Evolutionary conservation across 345 rosid species (phyloP), one percentile per base, ranked within the genome.

Genomic region (Eucalyptus leucophloia): DNA sequence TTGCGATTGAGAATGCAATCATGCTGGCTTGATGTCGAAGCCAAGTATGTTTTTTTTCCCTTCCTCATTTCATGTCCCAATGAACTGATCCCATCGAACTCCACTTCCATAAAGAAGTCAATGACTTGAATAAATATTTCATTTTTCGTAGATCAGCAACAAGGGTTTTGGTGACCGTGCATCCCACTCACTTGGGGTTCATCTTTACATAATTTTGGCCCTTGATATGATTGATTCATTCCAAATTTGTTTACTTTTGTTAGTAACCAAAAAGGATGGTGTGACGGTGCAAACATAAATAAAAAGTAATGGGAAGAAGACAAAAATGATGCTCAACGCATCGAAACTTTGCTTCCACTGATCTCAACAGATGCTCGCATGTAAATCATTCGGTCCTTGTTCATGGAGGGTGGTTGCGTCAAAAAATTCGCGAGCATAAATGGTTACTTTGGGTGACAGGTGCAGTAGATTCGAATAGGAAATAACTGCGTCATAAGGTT

Each of bases 1-100:
- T 69, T 32, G 40, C 10, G 40, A 32, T 7, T 67, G 80, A 49
- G 7, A 13, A 18, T 19, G 81, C 81, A 69, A 69, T 69, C 81
- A 91, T 89, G 91, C 30, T 72, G 87, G 90, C 91, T 89, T 91
- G 54, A 89, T 88, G 91, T 91, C 90, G 56, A 91, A 91, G 92
- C 86, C 87, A 91, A 86, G 91, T 89, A 91, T 91, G 91, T 1
- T 49, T 89, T 88, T 87, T n/a, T 49, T 14, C 8, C 44, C 21
- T 32, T 45, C 28, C 7, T 13, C 86, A 12, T 50, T 49, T 49
- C 50, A 49, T 49, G 62, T 89, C 49, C 42, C 16, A 34, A 65
- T 86, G 37, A 49, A 50, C 90, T 44, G 87, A 44, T 82, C 34
- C 45, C 45, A 49, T 88, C 87, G 42, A 81, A 81, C 47, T 54